phyloP scores from a whole-genome alignment of 2,329 filamentous ascomycete species.

The Cryoendolithus antarcticus region DNA sequence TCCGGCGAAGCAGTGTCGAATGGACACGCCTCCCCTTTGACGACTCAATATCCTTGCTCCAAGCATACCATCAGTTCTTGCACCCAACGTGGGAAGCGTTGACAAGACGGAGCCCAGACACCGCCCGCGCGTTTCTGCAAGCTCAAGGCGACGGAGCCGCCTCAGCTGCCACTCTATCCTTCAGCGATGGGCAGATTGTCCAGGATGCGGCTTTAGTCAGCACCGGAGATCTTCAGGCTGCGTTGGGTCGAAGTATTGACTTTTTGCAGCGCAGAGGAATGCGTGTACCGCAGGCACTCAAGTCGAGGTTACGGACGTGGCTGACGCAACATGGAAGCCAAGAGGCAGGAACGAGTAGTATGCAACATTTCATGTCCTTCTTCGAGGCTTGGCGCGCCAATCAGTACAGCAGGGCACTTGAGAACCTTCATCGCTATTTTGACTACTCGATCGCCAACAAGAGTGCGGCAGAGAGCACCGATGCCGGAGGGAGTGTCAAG shows the following conservation, averaged over 20 bases:
- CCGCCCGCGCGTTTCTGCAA: too few species aligned
- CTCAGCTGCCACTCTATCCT: too few species aligned
- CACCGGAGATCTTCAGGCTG: constrained; percentile 19
- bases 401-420: constrained; percentile 80
- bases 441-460: constrained; percentile 57
- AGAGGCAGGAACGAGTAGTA: constrained; percentile 14
- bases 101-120: too few species aligned
- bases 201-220: constrained; percentile 5
- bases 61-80: constrained; percentile 61
- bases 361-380: constrained; percentile 40
- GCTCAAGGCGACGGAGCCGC: too few species aligned
- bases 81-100: constrained; percentile 1
- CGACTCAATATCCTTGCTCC: constrained; percentile 69
- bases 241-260: constrained; percentile 80
- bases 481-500: constrained; percentile 40
- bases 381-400: constrained; percentile 86
- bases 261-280: constrained; percentile 74
- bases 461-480: constrained; percentile 9
- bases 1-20: constrained; percentile 65
- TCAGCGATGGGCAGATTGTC: too few species aligned
- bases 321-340: constrained; percentile 13
- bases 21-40: constrained; percentile 70
- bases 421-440: constrained; percentile 86
- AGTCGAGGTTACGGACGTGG: constrained; percentile 48
- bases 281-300: constrained; percentile 63